Base-by-base conservation (phyloP, 352 stramenopile genomes). In the Globisporangium radiosum region DNA sequence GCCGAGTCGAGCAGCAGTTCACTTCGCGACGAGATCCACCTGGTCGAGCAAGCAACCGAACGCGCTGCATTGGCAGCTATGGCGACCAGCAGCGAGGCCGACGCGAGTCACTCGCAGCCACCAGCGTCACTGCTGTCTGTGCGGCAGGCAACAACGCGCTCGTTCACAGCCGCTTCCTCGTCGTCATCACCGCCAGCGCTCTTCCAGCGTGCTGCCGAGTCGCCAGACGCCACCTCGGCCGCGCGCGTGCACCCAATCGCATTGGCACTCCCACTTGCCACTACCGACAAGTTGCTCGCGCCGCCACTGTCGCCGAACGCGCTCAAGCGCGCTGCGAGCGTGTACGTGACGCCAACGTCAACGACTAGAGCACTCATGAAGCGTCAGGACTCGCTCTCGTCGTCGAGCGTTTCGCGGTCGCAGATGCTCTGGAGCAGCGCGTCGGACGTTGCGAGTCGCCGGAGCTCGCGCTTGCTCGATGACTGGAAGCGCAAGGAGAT, bases 401-500 rank as follows among this genome's bases (percentile, higher is more conserved):
- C 53, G 7, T 11, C 47, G 17, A 69, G 42, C n/a, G 63, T 60
- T 7, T 79, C 51, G 47, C 68, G 68, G 47, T 82, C 70, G 45
- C 75, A 84, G 50, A 51, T 60, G 47, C 65, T 85, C 15, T 84
- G 71, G 71, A 70, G 72, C 61, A 14, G 7, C 7, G 40, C 1
- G 7, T 54, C 75, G 55, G 59, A 60, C 47, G 3, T 4, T 44
- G 14, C 50, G 53, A 59, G 43, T 54, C 63, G 25, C 72, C 70
- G 60, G 73, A 66, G 53, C 1, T 87, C 75, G 10, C 75, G 79
- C 15, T 61, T 87, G 38, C 66, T 89, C 17, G 79, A 89, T 50
- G 79, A 89, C 49, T 74, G 66, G 68, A 89, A 89, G 62, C 75
- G 79, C 14, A 86, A 87, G 56, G 77, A 89, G 50, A 84, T 89